Conservation (phyloP, 495 filamentous ascomycete species). For the Cercophora sp. region DNA sequence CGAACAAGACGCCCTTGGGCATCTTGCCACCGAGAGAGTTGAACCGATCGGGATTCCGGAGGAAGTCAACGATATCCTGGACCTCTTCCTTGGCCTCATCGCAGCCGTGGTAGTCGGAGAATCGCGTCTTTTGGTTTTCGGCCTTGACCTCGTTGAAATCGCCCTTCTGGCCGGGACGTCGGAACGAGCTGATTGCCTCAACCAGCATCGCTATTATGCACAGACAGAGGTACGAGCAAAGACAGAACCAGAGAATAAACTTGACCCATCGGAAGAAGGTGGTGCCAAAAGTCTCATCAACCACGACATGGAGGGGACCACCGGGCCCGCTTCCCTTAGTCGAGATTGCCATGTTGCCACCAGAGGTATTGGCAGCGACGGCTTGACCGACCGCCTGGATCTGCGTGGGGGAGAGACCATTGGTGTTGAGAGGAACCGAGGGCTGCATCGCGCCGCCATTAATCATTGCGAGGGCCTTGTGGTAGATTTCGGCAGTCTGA, state of each 20-base stretch:
- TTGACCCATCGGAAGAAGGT: slow-evolving; percentile 86
- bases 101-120: slow-evolving; percentile 92
- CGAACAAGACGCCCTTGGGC: slow-evolving; percentile 91
- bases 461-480: slow-evolving; percentile 65
- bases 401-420: slow-evolving; percentile 55
- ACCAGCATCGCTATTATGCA: slow-evolving; percentile 73
- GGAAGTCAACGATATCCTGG: slow-evolving; percentile 92
- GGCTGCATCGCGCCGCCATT: slow-evolving; percentile 40
- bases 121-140: slow-evolving; percentile 84
- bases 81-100: slow-evolving; percentile 98
- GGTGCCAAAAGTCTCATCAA: slow-evolving; percentile 81
- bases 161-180: slow-evolving; percentile 64
- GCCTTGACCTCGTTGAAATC: slow-evolving; percentile 79
- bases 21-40: slow-evolving; percentile 89
- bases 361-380: slow-evolving; percentile 68
- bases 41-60: slow-evolving; percentile 88
- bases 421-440: slow-evolving; percentile 22
- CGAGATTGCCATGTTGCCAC: slow-evolving; percentile 56
- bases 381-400: slow-evolving; percentile 84
- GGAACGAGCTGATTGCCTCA: slow-evolving; percentile 71
- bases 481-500: slow-evolving; percentile 67
- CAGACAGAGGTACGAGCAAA: slow-evolving; percentile 69
- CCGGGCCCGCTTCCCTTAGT: slow-evolving; percentile 62
- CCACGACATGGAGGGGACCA: slow-evolving; percentile 84
- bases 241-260: slow-evolving; percentile 71